Percentiles rank a stretch among this genome's conserved stretches.
Evolutionary conservation across 2,329 filamentous ascomycete genomes (phyloP).

Genomic region (Talaromyces sp.): DNA sequence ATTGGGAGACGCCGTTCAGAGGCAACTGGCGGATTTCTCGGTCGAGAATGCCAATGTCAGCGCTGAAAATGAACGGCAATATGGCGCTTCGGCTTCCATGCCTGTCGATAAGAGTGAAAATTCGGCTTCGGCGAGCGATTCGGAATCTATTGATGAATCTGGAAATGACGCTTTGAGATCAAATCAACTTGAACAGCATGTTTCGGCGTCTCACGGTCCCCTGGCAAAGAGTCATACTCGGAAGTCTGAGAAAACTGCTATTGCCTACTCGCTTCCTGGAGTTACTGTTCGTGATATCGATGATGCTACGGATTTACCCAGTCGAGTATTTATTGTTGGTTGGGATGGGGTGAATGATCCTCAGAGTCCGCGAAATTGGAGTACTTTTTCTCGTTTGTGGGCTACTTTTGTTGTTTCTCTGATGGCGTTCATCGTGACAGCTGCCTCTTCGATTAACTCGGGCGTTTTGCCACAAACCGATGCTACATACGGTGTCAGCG

Average conservation of each 20-base stretch:
- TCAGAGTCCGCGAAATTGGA: conserved; percentile 45
- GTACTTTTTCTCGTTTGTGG: conserved; percentile 35
- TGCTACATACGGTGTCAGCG: conserved; percentile 50
- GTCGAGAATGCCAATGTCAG: not conserved
- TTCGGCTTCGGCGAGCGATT: not conserved
- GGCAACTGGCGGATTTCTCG: conserved; percentile 12
- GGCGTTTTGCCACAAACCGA: conserved; percentile 51
- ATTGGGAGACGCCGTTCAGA: conserved; percentile 21
- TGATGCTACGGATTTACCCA: conserved; percentile 18
- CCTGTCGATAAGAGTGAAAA: not conserved
- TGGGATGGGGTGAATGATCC: conserved; percentile 43
- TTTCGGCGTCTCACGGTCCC: not conserved
- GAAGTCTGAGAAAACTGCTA: conserved; percentile 4
- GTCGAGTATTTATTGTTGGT: conserved; percentile 42
- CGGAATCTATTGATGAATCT: not conserved
- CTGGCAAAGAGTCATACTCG: not conserved
- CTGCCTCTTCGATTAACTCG: conserved; percentile 58
- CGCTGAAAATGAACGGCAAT: not conserved
- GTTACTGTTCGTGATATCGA: conserved; percentile 14
- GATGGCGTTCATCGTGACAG: conserved; percentile 56
- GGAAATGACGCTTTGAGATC: not conserved
- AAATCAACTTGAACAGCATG: not conserved
- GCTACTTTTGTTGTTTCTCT: conserved; percentile 48
- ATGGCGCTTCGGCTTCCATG: not conserved
- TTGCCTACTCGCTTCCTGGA: conserved; percentile 11